Evolutionary conservation across 768 basidiomycete species (phyloP).

Genomic region (Macrolepiota dolichaula): DNA sequence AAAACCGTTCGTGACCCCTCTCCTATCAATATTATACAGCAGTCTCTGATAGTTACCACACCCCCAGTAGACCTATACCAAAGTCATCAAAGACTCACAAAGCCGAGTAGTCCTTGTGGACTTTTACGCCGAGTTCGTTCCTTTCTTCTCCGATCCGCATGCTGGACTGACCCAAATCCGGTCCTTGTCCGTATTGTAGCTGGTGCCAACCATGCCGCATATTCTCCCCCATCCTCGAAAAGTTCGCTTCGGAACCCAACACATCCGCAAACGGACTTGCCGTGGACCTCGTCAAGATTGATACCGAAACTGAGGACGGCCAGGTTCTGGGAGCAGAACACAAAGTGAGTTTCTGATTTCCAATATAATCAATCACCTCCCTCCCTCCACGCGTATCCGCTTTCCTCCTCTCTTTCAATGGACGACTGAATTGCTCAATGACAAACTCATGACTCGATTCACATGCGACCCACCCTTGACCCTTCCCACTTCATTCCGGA

Average conservation of each 20-base stretch:
- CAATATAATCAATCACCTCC: not conserved
- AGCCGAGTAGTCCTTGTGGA: conserved; percentile 67
- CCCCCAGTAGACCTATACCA: conserved; percentile 35
- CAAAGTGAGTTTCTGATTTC: conserved; percentile 33
- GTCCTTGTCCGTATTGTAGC: conserved; percentile 31
- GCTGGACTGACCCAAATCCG: not conserved
- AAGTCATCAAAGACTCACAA: conserved; percentile 30
- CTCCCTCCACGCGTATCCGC: not conserved
- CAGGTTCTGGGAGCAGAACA: conserved; percentile 46
- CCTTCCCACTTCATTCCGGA: not conserved
- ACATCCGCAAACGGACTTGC: conserved; percentile 52
- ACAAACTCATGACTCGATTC: not conserved
- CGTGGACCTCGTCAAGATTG: conserved; percentile 71
- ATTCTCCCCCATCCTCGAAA: conserved; percentile 68
- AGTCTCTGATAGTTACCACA: not conserved
- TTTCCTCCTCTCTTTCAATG: not conserved
- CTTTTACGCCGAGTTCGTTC: conserved; percentile 73
- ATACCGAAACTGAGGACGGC: conserved; percentile 56
- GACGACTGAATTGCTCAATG: too few relatives aligned
- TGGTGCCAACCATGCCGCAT: conserved; percentile 79
- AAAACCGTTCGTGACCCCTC: conserved; percentile 33
- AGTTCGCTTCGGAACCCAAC: conserved; percentile 42
- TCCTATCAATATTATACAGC: not conserved
- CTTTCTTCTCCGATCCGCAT: not conserved
- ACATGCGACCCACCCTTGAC: not conserved